Percentiles rank a stretch among this genome's conserved stretches.
phyloP scores from a whole-genome alignment of 352 stramenopile species.

The Phytophthora cactorum region DNA sequence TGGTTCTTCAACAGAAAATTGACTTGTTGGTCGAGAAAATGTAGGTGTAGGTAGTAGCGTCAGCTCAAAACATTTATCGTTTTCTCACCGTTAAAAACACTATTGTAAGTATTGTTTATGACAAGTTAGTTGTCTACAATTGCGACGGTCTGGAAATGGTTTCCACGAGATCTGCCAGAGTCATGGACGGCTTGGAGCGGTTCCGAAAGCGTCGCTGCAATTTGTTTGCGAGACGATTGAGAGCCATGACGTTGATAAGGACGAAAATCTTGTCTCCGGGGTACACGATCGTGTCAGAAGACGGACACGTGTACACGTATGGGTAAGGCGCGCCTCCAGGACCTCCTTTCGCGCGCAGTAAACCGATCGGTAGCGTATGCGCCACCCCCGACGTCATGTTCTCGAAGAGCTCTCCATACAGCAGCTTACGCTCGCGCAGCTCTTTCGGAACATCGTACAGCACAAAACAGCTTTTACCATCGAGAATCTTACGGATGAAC shows the following conservation, averaged over 20 bases:
- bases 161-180: constrained; percentile 32
- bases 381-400: constrained; percentile 77
- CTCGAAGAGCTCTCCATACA: constrained; percentile 79
- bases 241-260: constrained; percentile 73
- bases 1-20: constrained; percentile 2
- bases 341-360: constrained; percentile 66
- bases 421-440: constrained; percentile 49
- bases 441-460: constrained; percentile 75
- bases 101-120: background rate
- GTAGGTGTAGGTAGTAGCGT: too few species aligned
- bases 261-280: constrained; percentile 83
- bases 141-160: constrained; percentile 23
- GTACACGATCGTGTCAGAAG: constrained; percentile 64
- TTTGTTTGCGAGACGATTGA: constrained; percentile 81
- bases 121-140: constrained; percentile 17
- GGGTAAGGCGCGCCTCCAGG: constrained; percentile 59
- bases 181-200: constrained; percentile 31
- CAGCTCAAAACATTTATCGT: too few species aligned
- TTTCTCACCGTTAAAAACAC: too few species aligned
- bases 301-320: constrained; percentile 86
- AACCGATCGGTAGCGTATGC: constrained; percentile 77
- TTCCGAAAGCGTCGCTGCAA: constrained; percentile 76
- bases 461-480: constrained; percentile 88
- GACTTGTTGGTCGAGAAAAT: background rate
- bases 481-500: constrained; percentile 84